phyloP scores from a whole-genome alignment of 1,284 basidiomycete species.

The Puccinia coronata region DNA sequence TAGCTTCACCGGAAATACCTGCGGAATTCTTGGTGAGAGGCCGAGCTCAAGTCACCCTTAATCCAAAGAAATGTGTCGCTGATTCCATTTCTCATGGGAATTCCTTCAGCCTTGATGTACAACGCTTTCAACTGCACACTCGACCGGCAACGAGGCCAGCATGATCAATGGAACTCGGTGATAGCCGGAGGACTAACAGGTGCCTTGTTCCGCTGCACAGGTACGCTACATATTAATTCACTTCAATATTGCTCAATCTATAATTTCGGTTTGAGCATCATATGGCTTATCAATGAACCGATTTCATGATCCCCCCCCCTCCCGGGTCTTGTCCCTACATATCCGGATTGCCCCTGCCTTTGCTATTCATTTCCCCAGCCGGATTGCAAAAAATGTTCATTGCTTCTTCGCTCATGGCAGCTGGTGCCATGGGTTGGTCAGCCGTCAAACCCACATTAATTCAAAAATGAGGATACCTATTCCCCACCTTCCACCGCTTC shows the following conservation, averaged over 20 bases:
- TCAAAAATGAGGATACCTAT: neutral
- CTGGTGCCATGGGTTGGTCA: constrained; percentile 43
- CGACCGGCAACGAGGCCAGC: constrained; percentile 75
- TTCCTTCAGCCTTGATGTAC: constrained; percentile 80
- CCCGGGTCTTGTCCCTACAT: neutral
- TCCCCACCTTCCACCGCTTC: neutral
- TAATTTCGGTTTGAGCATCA: neutral
- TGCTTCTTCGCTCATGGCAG: constrained; percentile 43
- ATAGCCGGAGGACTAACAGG: constrained; percentile 88
- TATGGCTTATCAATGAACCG: neutral
- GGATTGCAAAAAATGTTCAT: constrained; percentile 46
- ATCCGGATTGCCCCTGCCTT: neutral
- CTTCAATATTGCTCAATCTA: neutral
- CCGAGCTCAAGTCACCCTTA: neutral
- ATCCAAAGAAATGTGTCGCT: neutral
- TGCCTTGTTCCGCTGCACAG: constrained; percentile 87
- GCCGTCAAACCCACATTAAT: constrained; percentile 30
- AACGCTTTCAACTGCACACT: constrained; percentile 94
- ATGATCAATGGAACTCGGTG: constrained; percentile 88
- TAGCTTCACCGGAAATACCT: constrained; percentile 96
- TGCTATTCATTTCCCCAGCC: neutral
- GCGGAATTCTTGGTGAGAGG: constrained; percentile 83
- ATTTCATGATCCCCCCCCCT: neutral
- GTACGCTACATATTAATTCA: constrained; percentile 61
- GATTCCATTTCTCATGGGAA: neutral